These are phyloP conservation scores for Vitis hybrid DNA, from an alignment of 177 flowering plant species.

Conservation along the genomic window DNA sequence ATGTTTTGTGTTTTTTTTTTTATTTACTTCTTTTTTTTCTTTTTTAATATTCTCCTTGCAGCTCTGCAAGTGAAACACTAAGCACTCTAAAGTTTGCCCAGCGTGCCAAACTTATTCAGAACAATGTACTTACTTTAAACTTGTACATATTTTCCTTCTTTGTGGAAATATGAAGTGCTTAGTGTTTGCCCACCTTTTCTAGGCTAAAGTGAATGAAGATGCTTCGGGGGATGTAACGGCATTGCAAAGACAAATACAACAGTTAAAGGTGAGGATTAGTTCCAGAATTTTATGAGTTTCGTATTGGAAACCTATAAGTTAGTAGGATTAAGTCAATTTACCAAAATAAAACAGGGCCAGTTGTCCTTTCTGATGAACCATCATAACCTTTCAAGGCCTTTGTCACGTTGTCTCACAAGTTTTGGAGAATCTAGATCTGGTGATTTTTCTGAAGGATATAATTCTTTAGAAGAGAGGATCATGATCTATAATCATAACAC, in stretches of 20 bases:
- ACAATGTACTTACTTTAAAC: slow-evolving; percentile 55
- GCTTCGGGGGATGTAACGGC: slow-evolving; percentile 80
- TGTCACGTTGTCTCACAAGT: slow-evolving; percentile 17
- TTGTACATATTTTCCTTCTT: not conserved
- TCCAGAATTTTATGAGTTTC: not conserved
- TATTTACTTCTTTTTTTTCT: not conserved
- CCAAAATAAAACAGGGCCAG: slow-evolving; percentile 55
- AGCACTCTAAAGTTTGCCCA: slow-evolving; percentile 94
- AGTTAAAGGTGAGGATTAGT: slow-evolving; percentile 53
- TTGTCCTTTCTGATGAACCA: slow-evolving; percentile 59
- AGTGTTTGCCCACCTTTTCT: slow-evolving; percentile 6
- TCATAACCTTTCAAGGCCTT: slow-evolving; percentile 33
- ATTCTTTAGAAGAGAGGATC: slow-evolving; percentile 21
- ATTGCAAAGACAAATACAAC: slow-evolving; percentile 72
- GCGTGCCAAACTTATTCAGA: slow-evolving; percentile 92
- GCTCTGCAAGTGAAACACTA: slow-evolving; percentile 79
- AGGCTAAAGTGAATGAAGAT: slow-evolving; percentile 96
- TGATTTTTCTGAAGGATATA: slow-evolving; percentile 21
- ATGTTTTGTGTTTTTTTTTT: not conserved
- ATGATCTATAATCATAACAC: slow-evolving; percentile 11
- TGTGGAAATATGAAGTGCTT: not conserved
- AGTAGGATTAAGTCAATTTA: slow-evolving; percentile 12
- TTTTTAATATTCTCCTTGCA: slow-evolving; percentile 32
- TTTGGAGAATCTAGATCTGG: slow-evolving; percentile 25
- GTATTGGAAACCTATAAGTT: not conserved